Evolutionary conservation across 1,284 basidiomycete genomes (phyloP), one percentile per base, ranked within the genome.

Genomic region (Singerocomus inundabilis): DNA sequence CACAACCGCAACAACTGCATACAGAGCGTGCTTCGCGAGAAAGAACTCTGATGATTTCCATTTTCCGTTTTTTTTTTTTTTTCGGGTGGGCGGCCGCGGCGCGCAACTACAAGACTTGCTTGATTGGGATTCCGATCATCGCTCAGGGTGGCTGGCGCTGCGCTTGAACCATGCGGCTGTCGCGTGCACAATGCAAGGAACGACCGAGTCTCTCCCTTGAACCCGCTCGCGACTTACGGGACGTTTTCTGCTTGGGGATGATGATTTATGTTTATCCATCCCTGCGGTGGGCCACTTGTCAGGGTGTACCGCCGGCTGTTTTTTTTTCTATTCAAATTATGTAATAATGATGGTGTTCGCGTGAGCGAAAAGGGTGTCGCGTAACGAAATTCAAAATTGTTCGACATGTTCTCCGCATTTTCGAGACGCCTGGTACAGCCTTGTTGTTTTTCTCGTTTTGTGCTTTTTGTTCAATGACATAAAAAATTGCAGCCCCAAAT

Each of bases 401-500:
- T 28, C 33, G 40, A 34, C 46, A 67, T 64, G 62, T 64, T 64
- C 52, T 68, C 62, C 42, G 64, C 66, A 45, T 64, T 64, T 39
- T 65, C 64, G 43, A 68, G 64, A 44, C 64, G 66, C 8, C 29
- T 68, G 53, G 62, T 67, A 41, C 41, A 31, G 37, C 44, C 25
- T 26, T 40, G 6, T 36, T 16, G 18, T 28, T 40, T 28, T 40
- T n/a, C n/a, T n/a, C n/a, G n/a, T n/a, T n/a, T n/a, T n/a, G n/a
- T n/a, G n/a, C n/a, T n/a, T n/a, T n/a, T n/a, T n/a, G n/a, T 26
- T 41, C 7, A 18, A 30, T 47, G 45, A 51, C 40, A 41, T 44
- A 11, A 31, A 24, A 15, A 4, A 13, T 28, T 51, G 46, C 47
- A 84, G 82, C 81, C 80, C 7, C 76, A 84, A 59, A 72, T 84